Evolutionary conservation across 352 stramenopile species (phyloP).

Genomic region (Pythium phragmitis): DNA sequence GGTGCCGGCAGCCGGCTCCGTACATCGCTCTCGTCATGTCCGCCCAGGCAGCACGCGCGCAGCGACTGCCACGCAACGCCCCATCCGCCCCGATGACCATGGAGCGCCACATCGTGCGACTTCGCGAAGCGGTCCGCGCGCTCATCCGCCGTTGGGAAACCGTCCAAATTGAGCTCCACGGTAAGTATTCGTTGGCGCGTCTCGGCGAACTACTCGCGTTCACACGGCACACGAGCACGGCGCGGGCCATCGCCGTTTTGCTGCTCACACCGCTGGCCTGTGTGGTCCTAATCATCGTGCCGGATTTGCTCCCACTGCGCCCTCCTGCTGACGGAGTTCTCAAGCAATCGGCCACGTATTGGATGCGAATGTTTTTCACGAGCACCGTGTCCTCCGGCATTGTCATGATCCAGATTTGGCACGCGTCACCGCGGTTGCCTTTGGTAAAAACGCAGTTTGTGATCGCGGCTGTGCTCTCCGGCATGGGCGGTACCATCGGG

Average conservation of each 20-base stretch:
- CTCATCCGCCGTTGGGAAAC: background rate
- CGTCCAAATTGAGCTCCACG: background rate
- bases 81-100: too few relatives aligned
- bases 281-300: background rate
- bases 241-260: background rate
- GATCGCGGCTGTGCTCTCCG: background rate
- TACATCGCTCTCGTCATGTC: too few relatives aligned
- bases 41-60: too few relatives aligned
- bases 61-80: too few relatives aligned
- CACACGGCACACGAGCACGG: background rate
- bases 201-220: background rate
- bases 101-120: background rate
- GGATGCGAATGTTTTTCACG: slow-evolving; percentile 1
- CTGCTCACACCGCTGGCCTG: background rate
- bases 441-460: background rate
- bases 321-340: background rate
- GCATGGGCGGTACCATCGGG: background rate
- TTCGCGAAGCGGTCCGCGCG: background rate
- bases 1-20: too few relatives aligned
- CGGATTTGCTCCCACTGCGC: slow-evolving; percentile 2
- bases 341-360: slow-evolving; percentile 1
- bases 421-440: background rate
- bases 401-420: slow-evolving; percentile 6
- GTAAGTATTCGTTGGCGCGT: background rate
- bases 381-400: background rate